Evolutionary conservation across 2,329 filamentous ascomycete species (phyloP), one percentile per base, ranked within the genome.

Genomic region (Penicillium oxalicum): DNA sequence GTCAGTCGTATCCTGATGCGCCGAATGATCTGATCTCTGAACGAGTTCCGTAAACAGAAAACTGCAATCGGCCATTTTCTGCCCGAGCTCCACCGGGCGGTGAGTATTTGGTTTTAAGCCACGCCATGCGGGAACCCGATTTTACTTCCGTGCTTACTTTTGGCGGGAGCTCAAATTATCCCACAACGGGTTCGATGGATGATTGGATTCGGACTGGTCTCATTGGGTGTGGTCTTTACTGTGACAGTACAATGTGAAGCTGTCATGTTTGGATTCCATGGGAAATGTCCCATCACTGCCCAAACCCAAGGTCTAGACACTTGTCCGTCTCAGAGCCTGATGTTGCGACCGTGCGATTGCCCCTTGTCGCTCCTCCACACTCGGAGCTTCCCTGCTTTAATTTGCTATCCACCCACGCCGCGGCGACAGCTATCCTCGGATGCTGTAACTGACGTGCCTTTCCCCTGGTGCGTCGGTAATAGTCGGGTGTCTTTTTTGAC

Each of bases 401-500:
- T 2, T 18, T 18, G 18, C 18, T 18, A 18, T 25, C 28, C 56
- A 45, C 33, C 25, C 57, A 61, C 75, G 77, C 78, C 76, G 65
- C 70, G 76, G 73, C 77, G 70, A 79, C 77, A 77, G 76, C 4
- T 65, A 67, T 65, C 63, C 55, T 60, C 62, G 37, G 68, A 68
- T 70, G 68, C 75, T 79, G 78, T 80, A 80, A 81, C 78, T 81
- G 78, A 76, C 71, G 68, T 67, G 69, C 66, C 66, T 68, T 72
- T 65, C 2, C 78, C 71, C 78, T 88, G 84, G 84, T 77, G 76
- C 80, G 80, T 89, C 87, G 87, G 89, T 93, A 72, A 55, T 66
- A 66, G 69, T 72, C 67, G 63, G 86, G 77, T 78, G 79, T 79
- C 83, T 52, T 48, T 86, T 32, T 32, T 81, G 78, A 71, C 62